Base-by-base conservation (phyloP, 2,329 filamentous ascomycete species). In the Phaeosphaeria sp. region DNA sequence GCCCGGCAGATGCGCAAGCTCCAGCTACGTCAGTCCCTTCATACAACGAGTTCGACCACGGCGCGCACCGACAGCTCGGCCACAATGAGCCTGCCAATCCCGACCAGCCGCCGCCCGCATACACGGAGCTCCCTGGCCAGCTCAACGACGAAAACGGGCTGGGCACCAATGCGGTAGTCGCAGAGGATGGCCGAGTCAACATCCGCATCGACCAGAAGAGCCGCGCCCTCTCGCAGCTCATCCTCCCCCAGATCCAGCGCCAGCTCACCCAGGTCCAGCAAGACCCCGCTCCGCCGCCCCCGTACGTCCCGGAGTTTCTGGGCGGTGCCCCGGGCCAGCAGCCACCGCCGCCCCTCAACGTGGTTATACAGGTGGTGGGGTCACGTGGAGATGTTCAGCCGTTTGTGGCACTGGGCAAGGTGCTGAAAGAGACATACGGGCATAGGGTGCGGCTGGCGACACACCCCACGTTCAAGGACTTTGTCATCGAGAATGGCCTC, bases 241-340 rank as follows among this genome's bases (percentile, higher is more conserved):
- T 79, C 51, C 64, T 67, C n/a, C 76, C 76, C 1, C 75, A 77
- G 44, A 68, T 79, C 33, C 73, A 77, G 23, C 72, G 69, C 15
- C 74, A 79, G 56, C 67, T 78, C 58, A 69, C 69, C 10, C 67
- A 71, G n/a, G 77, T 76, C 21, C 79, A 81, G 36, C 78, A 84
- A 44, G 83, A 87, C 52, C 78, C 80, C 22, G 79, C 82, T 57
- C 83, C 89, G 1, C 88, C 89, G 23, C 87, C 88, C 1, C 83
- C 87, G 30, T 92, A 92, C 67, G 88, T 93, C 43, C 90, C 90
- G 1, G 86, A 89, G n/a, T 89, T 85, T 41, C 81, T 93, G 2
- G 89, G 89, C 53, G 89, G 89, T 39, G 81, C 82, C 50, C 86
- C 87, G 7, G 85, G 84, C 2, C 85, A 89, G 67, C 81, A 75